Percentiles rank a stretch among this genome's conserved stretches.
Evolutionary conservation across 176 grass and related monocot genomes (phyloP).

Genomic region (Phoenix dactylifera): DNA sequence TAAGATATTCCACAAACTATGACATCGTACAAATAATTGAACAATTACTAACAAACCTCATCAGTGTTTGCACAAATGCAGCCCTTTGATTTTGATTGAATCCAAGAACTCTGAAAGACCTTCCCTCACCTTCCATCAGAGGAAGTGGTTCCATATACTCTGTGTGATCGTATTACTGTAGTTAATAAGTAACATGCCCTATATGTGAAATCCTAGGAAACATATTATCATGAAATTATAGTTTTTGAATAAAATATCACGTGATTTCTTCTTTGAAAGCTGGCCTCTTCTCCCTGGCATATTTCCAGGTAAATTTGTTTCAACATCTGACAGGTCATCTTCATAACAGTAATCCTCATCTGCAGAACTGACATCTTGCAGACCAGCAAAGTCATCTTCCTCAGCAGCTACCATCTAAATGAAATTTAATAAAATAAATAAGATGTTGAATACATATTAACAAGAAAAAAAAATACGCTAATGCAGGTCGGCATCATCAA

Average conservation of each 20-base stretch:
- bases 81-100: slow-evolving; percentile 85
- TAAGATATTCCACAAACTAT: too few relatives aligned
- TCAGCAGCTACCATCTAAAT: slow-evolving; percentile 75
- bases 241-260: slow-evolving; percentile 36
- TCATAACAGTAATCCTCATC: slow-evolving; percentile 90
- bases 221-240: slow-evolving; percentile 3
- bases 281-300: slow-evolving; percentile 42
- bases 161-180: neutral
- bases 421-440: slow-evolving; percentile 18
- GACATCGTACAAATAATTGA: too few relatives aligned
- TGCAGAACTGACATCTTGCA: slow-evolving; percentile 77
- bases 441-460: neutral
- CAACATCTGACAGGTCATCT: slow-evolving; percentile 77
- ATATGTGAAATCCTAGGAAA: neutral
- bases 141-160: slow-evolving; percentile 62
- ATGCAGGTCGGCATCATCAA: too few relatives aligned
- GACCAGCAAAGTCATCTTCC: slow-evolving; percentile 64
- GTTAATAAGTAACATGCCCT: too few relatives aligned
- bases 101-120: slow-evolving; percentile 63
- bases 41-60: slow-evolving; percentile 44
- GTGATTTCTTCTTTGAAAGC: slow-evolving; percentile 79
- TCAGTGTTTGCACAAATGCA: slow-evolving; percentile 65
- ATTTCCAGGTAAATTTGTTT: slow-evolving; percentile 47
- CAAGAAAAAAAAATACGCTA: too few relatives aligned
- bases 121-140: slow-evolving; percentile 94